These are phyloP conservation scores for Tuctoria greenei DNA, from an alignment of 176 grass and related monocot species.

Conservation along the genomic window DNA sequence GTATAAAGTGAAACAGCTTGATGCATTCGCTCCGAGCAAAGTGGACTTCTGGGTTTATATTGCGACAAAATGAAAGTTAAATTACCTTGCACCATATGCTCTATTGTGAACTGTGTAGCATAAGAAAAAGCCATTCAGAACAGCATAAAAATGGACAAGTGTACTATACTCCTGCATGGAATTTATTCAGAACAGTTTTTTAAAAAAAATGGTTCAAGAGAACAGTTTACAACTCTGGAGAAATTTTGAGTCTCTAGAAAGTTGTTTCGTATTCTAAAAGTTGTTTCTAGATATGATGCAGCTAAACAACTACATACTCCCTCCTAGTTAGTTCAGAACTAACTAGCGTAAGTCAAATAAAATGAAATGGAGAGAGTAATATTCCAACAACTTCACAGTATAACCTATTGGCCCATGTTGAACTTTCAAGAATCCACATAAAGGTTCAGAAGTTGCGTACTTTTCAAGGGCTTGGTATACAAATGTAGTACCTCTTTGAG, in stretches of 20 bases:
- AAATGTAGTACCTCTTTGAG: not conserved
- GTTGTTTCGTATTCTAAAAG: not conserved
- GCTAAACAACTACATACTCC: not conserved
- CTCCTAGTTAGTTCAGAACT: too few species aligned
- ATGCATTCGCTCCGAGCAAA: not conserved
- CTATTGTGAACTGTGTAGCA: not conserved
- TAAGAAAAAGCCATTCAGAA: not conserved
- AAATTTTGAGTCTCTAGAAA: conserved; percentile 18
- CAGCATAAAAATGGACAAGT: conserved; percentile 4
- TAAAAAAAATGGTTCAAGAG: too few species aligned
- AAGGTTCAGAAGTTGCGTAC: not conserved
- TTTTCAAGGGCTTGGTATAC: conserved; percentile 6
- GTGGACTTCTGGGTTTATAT: not conserved
- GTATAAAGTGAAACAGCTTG: not conserved
- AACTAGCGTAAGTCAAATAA: too few species aligned
- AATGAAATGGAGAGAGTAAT: too few species aligned
- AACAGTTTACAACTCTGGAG: not conserved
- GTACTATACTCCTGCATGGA: too few species aligned
- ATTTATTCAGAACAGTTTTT: too few species aligned
- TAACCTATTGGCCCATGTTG: not conserved
- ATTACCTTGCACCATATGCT: not conserved
- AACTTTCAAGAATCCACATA: not conserved
- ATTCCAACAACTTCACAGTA: not conserved
- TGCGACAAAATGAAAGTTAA: not conserved
- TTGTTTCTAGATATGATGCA: too few species aligned